Evolutionary conservation across 169 alveolate genomes (phyloP), one percentile per base, ranked within the genome.

Genomic region (Plasmodium fragile): DNA sequence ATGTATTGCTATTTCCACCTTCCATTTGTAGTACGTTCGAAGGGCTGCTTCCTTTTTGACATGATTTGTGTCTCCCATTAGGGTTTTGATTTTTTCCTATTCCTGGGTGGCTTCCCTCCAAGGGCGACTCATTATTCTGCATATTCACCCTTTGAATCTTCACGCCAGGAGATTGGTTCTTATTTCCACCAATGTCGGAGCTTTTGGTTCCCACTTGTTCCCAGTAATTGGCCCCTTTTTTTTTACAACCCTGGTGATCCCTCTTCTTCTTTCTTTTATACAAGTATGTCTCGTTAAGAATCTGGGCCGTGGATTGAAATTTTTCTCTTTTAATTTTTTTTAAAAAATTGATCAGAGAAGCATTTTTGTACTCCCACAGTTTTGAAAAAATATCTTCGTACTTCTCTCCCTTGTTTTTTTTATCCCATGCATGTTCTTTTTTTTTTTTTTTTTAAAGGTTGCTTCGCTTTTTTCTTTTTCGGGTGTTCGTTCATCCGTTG

Each of bases 321-420:
- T 81, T 81, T 32, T 81, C 78, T 55, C 45, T 55, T 55, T 81
- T 81, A 28, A 81, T 81, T 81, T 81, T 81, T 36, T 34, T 81
- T 28, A 81, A 59, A 41, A 39, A 52, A 81, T 81, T 81, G 4
- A 16, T 30, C 25, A 55, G 39, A 28, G 78, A 81, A 34, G 22
- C 90, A 81, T 53, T 55, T 81, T 59, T 81, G 78, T 32, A 49
- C 39, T 81, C 55, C 43, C 30, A 13, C 43, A 22, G 52, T 41
- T 81, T 81, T 59, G 52, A 55, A 34, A 49, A 18, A 49, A 34
- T 39, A 78, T 41, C 32, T 36, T 78, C 32, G 30, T 13, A 8
- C 28, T 43, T 41, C 10, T 16, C 55, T 18, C 10, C 78, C 13
- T 53, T 81, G 18, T 28, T 55, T 53, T 55, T 41, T 52, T 30